A percentile compares a stretch with the other conserved stretches of the same genome.
Evolutionary conservation across 176 grass and related monocot species (phyloP).

Genomic region (Leersia perrieri): DNA sequence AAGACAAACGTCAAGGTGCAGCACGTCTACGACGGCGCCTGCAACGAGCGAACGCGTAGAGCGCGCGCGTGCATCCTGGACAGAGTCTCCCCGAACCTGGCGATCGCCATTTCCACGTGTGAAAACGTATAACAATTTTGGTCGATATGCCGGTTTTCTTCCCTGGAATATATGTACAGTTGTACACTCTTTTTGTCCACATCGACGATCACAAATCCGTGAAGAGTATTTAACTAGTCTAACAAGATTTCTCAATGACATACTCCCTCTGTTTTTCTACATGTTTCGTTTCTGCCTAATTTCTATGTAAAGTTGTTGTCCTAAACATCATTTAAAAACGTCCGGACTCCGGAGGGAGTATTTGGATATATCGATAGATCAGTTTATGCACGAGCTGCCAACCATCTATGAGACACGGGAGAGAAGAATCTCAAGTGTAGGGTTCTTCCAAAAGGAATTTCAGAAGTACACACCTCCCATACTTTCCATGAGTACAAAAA

Average conservation of each 20-base stretch:
- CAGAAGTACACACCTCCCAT: neutral
- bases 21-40: too few relatives aligned
- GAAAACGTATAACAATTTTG: neutral
- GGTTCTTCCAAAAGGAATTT: neutral
- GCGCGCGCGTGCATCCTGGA: constrained; percentile 20
- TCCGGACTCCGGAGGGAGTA: too few relatives aligned
- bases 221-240: neutral
- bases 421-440: neutral
- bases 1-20: too few relatives aligned
- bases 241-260: neutral
- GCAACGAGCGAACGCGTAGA: neutral
- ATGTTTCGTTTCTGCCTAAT: too few relatives aligned
- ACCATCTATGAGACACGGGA: neutral
- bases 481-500: neutral
- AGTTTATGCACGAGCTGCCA: neutral
- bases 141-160: neutral
- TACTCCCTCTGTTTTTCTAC: too few relatives aligned
- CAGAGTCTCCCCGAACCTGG: constrained; percentile 34
- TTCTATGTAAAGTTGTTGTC: too few relatives aligned
- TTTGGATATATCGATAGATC: neutral
- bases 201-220: neutral
- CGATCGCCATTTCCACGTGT: neutral
- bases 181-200: neutral
- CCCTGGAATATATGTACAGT: neutral
- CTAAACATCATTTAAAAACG: too few relatives aligned